Conservation (phyloP, 805 yeast genomes). For the Saturnispora besseyi region DNA sequence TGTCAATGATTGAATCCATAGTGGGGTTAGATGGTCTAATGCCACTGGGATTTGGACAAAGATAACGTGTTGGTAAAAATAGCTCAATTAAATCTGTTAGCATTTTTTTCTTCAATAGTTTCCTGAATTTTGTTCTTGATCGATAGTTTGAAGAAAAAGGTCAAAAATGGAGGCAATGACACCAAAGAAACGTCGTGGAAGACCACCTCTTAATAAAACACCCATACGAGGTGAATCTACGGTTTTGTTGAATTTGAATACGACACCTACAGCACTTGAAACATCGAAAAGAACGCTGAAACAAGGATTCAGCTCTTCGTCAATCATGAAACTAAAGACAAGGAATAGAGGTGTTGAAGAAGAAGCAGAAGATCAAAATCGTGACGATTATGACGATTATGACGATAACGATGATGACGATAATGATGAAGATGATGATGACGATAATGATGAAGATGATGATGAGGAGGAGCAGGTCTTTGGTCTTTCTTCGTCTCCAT, state of each 20-base stretch:
- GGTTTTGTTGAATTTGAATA: conserved; percentile 16
- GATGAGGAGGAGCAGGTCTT: background rate
- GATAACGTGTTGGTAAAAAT: background rate
- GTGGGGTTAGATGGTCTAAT: background rate
- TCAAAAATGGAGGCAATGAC: background rate
- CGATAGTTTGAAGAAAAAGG: background rate
- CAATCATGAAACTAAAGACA: conserved; percentile 26
- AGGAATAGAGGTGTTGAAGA: background rate
- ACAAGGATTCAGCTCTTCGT: conserved; percentile 25
- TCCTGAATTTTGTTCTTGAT: background rate
- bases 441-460: background rate
- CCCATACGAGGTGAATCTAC: conserved; percentile 22
- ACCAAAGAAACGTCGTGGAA: conserved; percentile 19
- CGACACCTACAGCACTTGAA: conserved; percentile 18
- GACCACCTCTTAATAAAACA: conserved; percentile 24
- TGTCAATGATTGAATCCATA: conserved; percentile 1
- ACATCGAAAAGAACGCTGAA: conserved; percentile 24
- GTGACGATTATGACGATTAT: background rate
- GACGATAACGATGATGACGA: background rate
- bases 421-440: background rate
- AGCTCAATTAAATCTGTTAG: background rate
- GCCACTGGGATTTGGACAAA: background rate
- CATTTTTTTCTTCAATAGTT: too few relatives aligned
- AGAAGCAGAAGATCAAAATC: background rate
- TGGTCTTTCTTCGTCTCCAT: background rate